phyloP scores from a whole-genome alignment of 768 basidiomycete species.

The Kwoniella dejecticola region DNA sequence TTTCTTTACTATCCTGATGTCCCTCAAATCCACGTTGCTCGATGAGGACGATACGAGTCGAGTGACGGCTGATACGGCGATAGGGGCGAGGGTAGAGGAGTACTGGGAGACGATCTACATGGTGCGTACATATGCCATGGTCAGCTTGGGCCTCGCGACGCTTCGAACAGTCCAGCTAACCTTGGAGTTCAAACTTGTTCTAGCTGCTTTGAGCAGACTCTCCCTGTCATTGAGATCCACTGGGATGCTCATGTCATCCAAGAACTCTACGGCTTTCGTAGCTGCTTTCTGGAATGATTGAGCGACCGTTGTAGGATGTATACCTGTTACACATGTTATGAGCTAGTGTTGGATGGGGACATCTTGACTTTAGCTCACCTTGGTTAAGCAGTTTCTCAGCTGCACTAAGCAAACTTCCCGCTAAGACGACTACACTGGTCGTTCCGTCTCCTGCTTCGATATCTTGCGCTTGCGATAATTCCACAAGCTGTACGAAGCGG shows the following conservation, averaged over 20 bases:
- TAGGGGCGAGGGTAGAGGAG: constrained; percentile 95
- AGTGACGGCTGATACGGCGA: constrained; percentile 94
- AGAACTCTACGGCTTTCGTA: constrained; percentile 85
- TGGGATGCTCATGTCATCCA: constrained; percentile 88
- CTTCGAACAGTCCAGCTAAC: constrained; percentile 56
- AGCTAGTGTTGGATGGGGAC: neutral
- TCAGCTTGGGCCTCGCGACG: neutral
- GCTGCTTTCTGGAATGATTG: constrained; percentile 94
- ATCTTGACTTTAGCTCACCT: constrained; percentile 59
- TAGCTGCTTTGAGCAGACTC: constrained; percentile 84
- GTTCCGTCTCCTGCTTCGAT: constrained; percentile 98
- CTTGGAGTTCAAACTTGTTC: constrained; percentile 95
- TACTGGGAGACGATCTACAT: constrained; percentile 96
- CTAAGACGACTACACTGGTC: constrained; percentile 93
- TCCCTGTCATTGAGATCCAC: constrained; percentile 86
- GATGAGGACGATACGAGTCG: constrained; percentile 85
- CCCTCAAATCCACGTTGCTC: constrained; percentile 92
- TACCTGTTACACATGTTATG: constrained; percentile 56
- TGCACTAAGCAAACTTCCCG: constrained; percentile 86
- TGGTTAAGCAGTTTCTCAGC: constrained; percentile 96
- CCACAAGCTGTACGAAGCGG: constrained; percentile 72
- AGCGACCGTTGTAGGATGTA: constrained; percentile 95
- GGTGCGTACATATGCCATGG: neutral
- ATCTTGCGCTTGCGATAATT: constrained; percentile 96
- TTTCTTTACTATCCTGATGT: constrained; percentile 95